A percentile compares a stretch with the other conserved stretches of the same genome.
These are phyloP conservation scores for Boletus edulis DNA, from an alignment of 768 basidiomycete species.

Conservation along the genomic window DNA sequence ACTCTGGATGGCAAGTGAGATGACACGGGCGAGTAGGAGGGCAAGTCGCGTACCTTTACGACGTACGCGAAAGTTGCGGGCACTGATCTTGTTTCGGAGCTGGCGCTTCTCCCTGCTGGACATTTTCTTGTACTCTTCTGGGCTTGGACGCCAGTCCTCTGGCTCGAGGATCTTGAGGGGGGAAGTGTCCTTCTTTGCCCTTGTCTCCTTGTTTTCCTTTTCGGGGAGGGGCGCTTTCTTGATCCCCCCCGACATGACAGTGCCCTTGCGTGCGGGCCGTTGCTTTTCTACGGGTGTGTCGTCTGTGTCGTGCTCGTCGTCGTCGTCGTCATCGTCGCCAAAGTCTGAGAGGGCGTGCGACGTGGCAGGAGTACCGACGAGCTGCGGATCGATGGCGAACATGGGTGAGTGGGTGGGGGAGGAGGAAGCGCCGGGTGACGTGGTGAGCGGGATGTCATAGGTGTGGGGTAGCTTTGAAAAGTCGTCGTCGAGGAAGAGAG, in stretches of 20 bases:
- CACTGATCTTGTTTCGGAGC: conserved; percentile 94
- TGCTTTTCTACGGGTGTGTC: conserved; percentile 33
- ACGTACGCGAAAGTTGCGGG: conserved; percentile 91
- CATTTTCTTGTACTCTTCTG: conserved; percentile 96
- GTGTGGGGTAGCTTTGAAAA: conserved; percentile 30
- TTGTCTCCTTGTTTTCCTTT: conserved; percentile 31
- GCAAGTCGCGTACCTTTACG: conserved; percentile 65
- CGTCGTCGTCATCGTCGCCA: conserved; percentile 38
- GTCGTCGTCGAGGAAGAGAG: conserved; percentile 47
- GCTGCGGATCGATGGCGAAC: conserved; percentile 70
- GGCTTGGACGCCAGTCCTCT: conserved; percentile 82
- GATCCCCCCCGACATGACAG: conserved; percentile 72
- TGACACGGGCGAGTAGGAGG: not conserved
- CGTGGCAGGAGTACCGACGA: conserved; percentile 63
- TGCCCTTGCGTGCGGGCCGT: conserved; percentile 60
- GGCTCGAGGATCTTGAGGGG: conserved; percentile 33
- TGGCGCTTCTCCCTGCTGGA: conserved; percentile 95
- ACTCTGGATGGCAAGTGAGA: conserved; percentile 50
- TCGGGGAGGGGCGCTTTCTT: conserved; percentile 51
- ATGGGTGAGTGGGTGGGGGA: conserved; percentile 27
- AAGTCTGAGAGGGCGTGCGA: conserved; percentile 42
- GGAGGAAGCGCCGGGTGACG: conserved; percentile 15
- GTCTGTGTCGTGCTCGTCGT: conserved; percentile 36
- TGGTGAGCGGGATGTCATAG: conserved; percentile 26
- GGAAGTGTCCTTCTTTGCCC: conserved; percentile 27